phyloP scores from a whole-genome alignment of 805 yeast species.

The Metschnikowia orientalis region DNA sequence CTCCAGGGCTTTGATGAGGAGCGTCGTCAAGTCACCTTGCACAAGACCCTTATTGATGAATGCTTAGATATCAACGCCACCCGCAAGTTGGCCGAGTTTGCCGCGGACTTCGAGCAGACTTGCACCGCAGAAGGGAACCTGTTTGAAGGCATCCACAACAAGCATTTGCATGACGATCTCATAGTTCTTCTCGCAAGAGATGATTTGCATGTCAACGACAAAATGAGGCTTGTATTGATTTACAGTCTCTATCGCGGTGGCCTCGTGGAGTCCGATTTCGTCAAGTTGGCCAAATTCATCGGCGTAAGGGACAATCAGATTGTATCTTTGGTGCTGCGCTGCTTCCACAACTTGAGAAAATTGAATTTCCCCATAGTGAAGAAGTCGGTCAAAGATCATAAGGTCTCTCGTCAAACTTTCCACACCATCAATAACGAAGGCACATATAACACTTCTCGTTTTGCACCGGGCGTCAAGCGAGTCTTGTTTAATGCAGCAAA shows the following conservation, averaged over 20 bases:
- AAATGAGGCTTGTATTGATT: conserved; percentile 65
- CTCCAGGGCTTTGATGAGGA: conserved; percentile 65
- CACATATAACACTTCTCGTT: conserved; percentile 64
- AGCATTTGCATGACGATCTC: conserved; percentile 57
- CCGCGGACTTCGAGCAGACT: conserved; percentile 83
- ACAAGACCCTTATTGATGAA: conserved; percentile 58
- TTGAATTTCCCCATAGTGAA: conserved; percentile 58
- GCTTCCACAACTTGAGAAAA: conserved; percentile 37
- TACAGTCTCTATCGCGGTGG: conserved; percentile 85
- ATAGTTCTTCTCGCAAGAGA: conserved; percentile 49
- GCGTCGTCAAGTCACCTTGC: conserved; percentile 54
- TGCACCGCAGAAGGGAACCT: conserved; percentile 69
- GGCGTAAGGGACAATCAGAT: conserved; percentile 44
- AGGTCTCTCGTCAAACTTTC: conserved; percentile 46
- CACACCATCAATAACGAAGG: conserved; percentile 54
- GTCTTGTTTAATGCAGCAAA: conserved; percentile 49
- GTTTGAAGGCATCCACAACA: conserved; percentile 60
- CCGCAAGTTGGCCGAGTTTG: conserved; percentile 55
- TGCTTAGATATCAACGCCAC: conserved; percentile 58
- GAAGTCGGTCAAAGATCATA: conserved; percentile 35
- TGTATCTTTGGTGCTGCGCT: conserved; percentile 53
- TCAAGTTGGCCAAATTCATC: conserved; percentile 58
- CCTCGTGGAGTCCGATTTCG: conserved; percentile 64
- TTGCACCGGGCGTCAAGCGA: conserved; percentile 64
- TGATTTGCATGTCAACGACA: conserved; percentile 55